Evolutionary conservation across 345 rosid species (phyloP).

Genomic region (Physaria fendleri): DNA sequence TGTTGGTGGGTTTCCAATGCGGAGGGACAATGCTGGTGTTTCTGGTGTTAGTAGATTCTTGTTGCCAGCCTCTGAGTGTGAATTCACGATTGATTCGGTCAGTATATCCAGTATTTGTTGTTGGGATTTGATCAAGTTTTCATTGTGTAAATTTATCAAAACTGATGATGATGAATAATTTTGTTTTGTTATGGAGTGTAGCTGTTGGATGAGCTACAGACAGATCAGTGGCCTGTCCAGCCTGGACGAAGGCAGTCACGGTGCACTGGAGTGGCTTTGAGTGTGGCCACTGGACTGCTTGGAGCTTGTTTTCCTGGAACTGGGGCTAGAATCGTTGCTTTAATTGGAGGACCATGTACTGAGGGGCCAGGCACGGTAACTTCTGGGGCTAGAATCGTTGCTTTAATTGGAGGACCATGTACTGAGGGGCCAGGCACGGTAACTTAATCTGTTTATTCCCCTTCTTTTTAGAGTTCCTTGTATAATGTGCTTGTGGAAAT

Average conservation of each 20-base stretch:
- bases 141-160: background rate
- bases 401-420: conserved; percentile 51
- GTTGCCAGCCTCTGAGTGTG: conserved; percentile 94
- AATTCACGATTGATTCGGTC: conserved; percentile 72
- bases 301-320: conserved; percentile 96
- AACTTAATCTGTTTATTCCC: conserved; percentile 29
- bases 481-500: background rate
- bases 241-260: conserved; percentile 58
- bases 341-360: conserved; percentile 68
- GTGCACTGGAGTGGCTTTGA: conserved; percentile 95
- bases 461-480: conserved; percentile 1
- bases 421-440: conserved; percentile 71
- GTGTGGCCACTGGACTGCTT: conserved; percentile 84
- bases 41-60: conserved; percentile 67
- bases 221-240: conserved; percentile 89
- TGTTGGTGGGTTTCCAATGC: conserved; percentile 50
- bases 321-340: conserved; percentile 91
- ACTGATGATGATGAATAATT: background rate
- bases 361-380: conserved; percentile 94
- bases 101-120: background rate
- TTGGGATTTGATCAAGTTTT: background rate
- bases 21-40: conserved; percentile 37
- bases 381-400: conserved; percentile 71
- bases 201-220: conserved; percentile 93
- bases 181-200: conserved; percentile 23